These are phyloP conservation scores for Kurtzmaniella natalensis DNA, from an alignment of 1,139 yeast species.

Conservation along the genomic window DNA sequence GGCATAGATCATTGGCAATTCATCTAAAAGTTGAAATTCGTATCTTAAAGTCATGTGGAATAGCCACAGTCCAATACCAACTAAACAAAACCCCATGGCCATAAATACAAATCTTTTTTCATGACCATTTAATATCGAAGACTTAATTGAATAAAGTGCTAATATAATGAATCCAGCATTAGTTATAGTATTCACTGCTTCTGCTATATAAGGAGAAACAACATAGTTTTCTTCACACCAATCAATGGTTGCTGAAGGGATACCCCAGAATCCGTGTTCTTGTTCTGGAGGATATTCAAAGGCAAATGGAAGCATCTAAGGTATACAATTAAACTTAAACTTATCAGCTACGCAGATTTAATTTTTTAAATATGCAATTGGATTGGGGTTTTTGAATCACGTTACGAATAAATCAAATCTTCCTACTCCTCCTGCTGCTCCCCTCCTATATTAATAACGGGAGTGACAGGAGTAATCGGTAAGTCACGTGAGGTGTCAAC, in stretches of 20 bases:
- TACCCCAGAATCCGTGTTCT: slow-evolving; percentile 42
- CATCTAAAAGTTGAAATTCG: slow-evolving; percentile 88
- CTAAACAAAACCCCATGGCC: slow-evolving; percentile 76
- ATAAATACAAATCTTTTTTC: slow-evolving; percentile 70
- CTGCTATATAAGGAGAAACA: slow-evolving; percentile 82
- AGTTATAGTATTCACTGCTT: slow-evolving; percentile 76
- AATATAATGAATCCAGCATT: slow-evolving; percentile 65
- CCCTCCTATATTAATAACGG: no score
- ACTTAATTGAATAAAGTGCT: slow-evolving; percentile 62
- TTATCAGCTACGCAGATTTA: no score
- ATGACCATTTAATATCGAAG: slow-evolving; percentile 54
- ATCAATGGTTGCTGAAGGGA: slow-evolving; percentile 72
- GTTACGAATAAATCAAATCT: no score
- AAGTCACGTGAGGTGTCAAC: no score
- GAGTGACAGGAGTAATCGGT: no score
- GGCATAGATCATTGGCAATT: slow-evolving; percentile 96
- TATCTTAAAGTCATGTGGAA: slow-evolving; percentile 93
- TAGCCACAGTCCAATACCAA: slow-evolving; percentile 91
- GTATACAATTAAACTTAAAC: no score
- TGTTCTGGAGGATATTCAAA: slow-evolving; percentile 44
- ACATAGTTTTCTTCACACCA: slow-evolving; percentile 98
- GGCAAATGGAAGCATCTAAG: slow-evolving; percentile 47
- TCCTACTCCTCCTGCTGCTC: no score
- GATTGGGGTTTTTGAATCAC: no score
- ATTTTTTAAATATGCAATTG: no score